Evolutionary conservation across 805 yeast species (phyloP), one percentile per base, ranked within the genome.

Genomic region (Metschnikowia matae): DNA sequence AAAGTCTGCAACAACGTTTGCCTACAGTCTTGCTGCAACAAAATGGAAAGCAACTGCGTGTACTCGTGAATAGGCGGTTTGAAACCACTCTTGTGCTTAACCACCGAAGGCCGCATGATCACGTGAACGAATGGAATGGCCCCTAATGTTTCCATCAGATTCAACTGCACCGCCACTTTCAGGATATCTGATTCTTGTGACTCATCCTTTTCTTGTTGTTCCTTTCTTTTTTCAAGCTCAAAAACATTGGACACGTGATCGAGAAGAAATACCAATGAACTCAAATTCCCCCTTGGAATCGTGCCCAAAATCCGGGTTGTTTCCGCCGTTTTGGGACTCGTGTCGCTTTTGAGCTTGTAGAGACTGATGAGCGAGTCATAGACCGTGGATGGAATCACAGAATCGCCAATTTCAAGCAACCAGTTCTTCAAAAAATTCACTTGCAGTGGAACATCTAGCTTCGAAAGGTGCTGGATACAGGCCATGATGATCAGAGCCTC

Each of bases 351-450:
- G 38, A 45, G 40, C 37, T 50, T 48, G 50, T 64, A 68, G 20
- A 50, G 49, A 13, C 54, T 55, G 11, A 64, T 44, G 23, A 70
- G 52, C 14, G 69, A 54, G 37, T 73, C 78, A 54, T 62, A 70
- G 5, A 70, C 66, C 54, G 70, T 64, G 48, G 73, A 72, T 0
- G 78, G 78, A 13, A 74, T 71, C 21, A 73, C 52, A 0, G 77
- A 69, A 48, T 74, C 78, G 36, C 67, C 63, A 13, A 67, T 63
- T 50, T 74, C 77, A 6, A 74, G 57, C 21, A 73, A 58, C 78
- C 78, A 74, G 50, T 63, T 64, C 48, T 68, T 70, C 31, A 69
- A 37, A 48, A 71, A 73, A 48, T 68, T 70, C 4, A 71, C 54
- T 32, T 67, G 48, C 5, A 49, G 40, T 14, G 15, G 34, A 2